Base-by-base conservation (phyloP, 192 early-diverging fungal species). In the Linnemannia hyalina region DNA sequence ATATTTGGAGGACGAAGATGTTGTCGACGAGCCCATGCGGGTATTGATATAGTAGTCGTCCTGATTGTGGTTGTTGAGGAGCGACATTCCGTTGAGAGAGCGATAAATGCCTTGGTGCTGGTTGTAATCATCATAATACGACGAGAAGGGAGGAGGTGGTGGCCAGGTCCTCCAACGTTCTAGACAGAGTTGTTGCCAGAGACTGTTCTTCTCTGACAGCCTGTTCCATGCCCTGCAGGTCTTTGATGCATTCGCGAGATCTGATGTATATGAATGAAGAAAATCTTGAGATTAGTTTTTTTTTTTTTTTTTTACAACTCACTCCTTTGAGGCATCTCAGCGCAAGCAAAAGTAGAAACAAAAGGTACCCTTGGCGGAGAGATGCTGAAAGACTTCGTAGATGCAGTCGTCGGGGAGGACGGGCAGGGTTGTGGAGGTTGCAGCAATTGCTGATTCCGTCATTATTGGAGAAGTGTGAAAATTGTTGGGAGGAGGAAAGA, bases 121-220 rank as follows among this genome's bases (percentile, higher is more conserved):
- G 38, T n/a, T 15, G 16, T 54, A 35, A 54, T 38, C 49, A 60
- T 83, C 73, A 52, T 84, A 79, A 18, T 75, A 85, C 2, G 74
- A 42, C 29, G 78, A 77, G 7, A 35, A 78, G 23, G 80, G 72
- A 46, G 75, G 29, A 1, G 78, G 84, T 35, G 76, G 38, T 15
- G 84, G 84, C 84, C 84, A 86, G 5, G 80, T 86, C 22, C 68
- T 63, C 84, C 84, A 86, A 26, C 79, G 78, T 23, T 80, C 75
- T 10, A 86, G 68, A 35, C 84, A 81, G 26, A 86, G 74, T 1
- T 73, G 79, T 36, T 77, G 74, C 84, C 84, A 86, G 16, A 86
- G 52, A 70, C 75, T 81, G 29, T 86, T 86, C 68, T 77, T 86
- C 13, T 70, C 36, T 1, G 84, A 73, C 42, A 86, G 72, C 10